These are phyloP conservation scores for Penicillium goetzii DNA, from an alignment of 495 filamentous ascomycete genomes.

Conservation along the genomic window DNA sequence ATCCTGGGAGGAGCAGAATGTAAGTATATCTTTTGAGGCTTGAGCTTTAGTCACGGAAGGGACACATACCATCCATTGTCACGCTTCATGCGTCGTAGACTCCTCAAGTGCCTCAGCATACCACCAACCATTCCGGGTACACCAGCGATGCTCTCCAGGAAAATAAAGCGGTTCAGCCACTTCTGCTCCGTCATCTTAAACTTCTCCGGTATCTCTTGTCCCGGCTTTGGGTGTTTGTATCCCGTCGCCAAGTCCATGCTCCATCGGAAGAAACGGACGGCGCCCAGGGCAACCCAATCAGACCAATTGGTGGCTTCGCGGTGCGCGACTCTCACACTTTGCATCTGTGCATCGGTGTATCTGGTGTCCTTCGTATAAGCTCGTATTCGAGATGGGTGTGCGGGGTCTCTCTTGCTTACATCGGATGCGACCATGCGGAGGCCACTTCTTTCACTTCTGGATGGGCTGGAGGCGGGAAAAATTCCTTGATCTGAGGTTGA, in stretches of 20 bases:
- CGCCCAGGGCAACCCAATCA: conserved; percentile 65
- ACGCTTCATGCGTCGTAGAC: conserved; percentile 78
- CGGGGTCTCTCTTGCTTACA: conserved; percentile 36
- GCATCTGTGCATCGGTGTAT: conserved; percentile 68
- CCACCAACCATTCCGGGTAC: conserved; percentile 98
- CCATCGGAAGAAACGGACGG: conserved; percentile 66
- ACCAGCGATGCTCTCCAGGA: conserved; percentile 91
- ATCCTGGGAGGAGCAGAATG: conserved; percentile 56
- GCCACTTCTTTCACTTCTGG: conserved; percentile 42
- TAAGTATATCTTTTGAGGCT: neutral
- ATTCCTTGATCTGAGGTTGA: conserved; percentile 42
- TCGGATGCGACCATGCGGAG: conserved; percentile 47
- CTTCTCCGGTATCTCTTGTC: conserved; percentile 43
- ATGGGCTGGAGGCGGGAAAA: conserved; percentile 42
- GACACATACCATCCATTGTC: conserved; percentile 85
- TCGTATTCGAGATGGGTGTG: neutral
- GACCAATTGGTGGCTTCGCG: conserved; percentile 67
- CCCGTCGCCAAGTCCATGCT: conserved; percentile 70
- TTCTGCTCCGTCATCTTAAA: conserved; percentile 74
- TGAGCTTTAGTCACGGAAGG: neutral
- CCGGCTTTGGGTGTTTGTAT: conserved; percentile 65
- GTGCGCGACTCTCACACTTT: conserved; percentile 64
- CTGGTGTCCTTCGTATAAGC: neutral
- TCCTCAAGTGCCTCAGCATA: conserved; percentile 86
- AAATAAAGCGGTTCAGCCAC: conserved; percentile 81